These are phyloP conservation scores for Schwanniomyces polymorphus DNA, from an alignment of 805 yeast genomes.

Conservation along the genomic window DNA sequence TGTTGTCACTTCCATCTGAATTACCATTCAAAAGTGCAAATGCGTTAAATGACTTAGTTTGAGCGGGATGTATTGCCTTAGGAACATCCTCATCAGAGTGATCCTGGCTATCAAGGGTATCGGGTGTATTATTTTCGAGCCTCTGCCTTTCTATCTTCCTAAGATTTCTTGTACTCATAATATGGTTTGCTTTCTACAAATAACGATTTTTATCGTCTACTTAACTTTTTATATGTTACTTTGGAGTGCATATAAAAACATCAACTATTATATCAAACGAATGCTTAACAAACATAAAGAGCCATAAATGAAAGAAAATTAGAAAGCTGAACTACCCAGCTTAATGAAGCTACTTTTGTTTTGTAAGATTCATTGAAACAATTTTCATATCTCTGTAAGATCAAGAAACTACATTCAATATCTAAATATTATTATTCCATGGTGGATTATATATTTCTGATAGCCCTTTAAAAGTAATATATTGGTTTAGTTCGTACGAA, in stretches of 20 bases:
- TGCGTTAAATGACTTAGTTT: slow-evolving; percentile 35
- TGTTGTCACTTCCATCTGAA: slow-evolving; percentile 9
- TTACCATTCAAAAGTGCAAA: slow-evolving; percentile 41
- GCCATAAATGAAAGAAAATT: too few relatives aligned
- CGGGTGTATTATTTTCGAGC: slow-evolving; percentile 12
- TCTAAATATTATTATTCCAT: too few relatives aligned
- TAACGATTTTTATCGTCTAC: not conserved
- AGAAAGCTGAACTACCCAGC: too few relatives aligned
- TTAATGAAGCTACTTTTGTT: too few relatives aligned
- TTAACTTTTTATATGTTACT: not conserved
- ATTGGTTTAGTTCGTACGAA: not conserved
- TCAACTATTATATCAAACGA: too few relatives aligned
- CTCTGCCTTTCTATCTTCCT: slow-evolving; percentile 40
- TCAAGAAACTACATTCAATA: too few relatives aligned
- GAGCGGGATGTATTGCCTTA: slow-evolving; percentile 1
- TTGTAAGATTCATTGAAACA: too few relatives aligned
- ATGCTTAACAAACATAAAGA: too few relatives aligned
- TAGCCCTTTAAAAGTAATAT: not conserved
- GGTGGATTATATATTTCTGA: too few relatives aligned
- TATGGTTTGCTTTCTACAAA: not conserved
- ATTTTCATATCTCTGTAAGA: too few relatives aligned
- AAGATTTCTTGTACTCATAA: slow-evolving; percentile 53
- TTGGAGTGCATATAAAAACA: not conserved
- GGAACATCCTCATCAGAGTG: slow-evolving; percentile 13
- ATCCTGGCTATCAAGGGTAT: slow-evolving; percentile 9